Base-by-base conservation (phyloP, 1,139 yeast genomes). In the Zygosaccharomyces sapae region DNA sequence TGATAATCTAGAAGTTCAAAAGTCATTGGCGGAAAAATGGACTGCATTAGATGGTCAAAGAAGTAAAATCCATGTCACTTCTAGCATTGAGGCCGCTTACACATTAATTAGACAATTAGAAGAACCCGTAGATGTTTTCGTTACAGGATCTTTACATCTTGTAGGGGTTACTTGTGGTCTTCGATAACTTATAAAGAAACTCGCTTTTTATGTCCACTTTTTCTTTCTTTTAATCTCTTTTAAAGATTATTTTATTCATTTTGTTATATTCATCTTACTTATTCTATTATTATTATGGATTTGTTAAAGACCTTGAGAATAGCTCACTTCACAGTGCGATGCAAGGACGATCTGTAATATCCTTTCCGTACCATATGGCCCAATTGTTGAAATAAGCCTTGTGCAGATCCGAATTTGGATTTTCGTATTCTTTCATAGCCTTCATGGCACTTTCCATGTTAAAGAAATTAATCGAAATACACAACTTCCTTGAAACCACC, bases 91-190 rank as follows among this genome's bases (percentile, higher is more conserved):
- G 65, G 77, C 85, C 1, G 81, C 92, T 5, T 78, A 83, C 12
- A 74, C 79, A 35, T 72, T 76, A 66, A 59, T 79, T 63, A 63
- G 76, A 67, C 37, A 42, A 5, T 22, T 48, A 49, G 25, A 50
- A 6, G 58, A 61, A 6, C 66, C 68, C 2, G 70, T 81, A 18
- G 90, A 89, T 55, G 95, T 89, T 1, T 83, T 89, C 69, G 97
- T 89, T 0, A 86, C 95, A 53, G 99, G 99, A 1, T 90, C 97
- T 20, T 72, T 94, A 53, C 96, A 90, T 66, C 72, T 94, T 47
- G 96, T 92, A 8, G 99, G 98, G 98, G 0, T 77, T 92, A 50
- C 71, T 92, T 43, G 92, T 89, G 2, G 97, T 90, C 5, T 71
- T 87, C 44, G 95, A 87, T 41, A 35, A 45, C 24, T 9, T 19